phyloP scores from a whole-genome alignment of 1,139 yeast genomes.

The Geotrichum bryndzae region DNA sequence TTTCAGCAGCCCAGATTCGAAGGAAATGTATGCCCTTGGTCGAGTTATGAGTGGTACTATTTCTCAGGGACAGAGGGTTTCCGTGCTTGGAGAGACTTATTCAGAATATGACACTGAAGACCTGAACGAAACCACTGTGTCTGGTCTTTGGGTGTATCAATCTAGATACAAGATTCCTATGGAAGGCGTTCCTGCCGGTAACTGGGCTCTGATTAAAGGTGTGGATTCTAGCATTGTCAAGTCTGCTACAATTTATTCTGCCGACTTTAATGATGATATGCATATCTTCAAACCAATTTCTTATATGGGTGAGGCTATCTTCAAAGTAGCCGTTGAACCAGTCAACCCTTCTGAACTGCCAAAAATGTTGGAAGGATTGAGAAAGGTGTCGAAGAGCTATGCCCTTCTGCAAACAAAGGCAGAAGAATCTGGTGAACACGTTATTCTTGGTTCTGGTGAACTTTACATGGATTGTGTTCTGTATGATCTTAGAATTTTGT shows the following conservation, averaged over 20 bases:
- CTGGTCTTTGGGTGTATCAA: conserved; percentile 54
- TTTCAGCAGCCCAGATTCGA: conserved; percentile 47
- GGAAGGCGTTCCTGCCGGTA: conserved; percentile 54
- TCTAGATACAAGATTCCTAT: conserved; percentile 65
- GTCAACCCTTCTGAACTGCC: conserved; percentile 73
- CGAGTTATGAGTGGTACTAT: conserved; percentile 60
- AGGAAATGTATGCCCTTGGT: conserved; percentile 48
- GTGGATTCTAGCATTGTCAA: conserved; percentile 51
- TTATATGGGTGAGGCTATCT: conserved; percentile 51
- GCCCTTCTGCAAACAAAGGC: conserved; percentile 61
- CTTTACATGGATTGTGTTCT: conserved; percentile 77
- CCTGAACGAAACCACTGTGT: conserved; percentile 38
- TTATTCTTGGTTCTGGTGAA: conserved; percentile 79
- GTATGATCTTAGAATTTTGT: conserved; percentile 63
- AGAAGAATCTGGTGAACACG: conserved; percentile 87
- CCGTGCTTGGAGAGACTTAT: conserved; percentile 54
- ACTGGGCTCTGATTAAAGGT: conserved; percentile 62
- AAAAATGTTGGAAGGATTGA: conserved; percentile 59
- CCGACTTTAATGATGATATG: conserved; percentile 30
- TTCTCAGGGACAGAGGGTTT: conserved; percentile 43
- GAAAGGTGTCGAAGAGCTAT: conserved; percentile 57
- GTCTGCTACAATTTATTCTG: conserved; percentile 48
- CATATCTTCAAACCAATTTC: conserved; percentile 41
- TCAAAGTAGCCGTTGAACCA: conserved; percentile 82
- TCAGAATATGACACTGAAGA: conserved; percentile 51